phyloP scores from a whole-genome alignment of 371 early-diverging fungal genomes.

The Paraphysoderma sedebokerense region DNA sequence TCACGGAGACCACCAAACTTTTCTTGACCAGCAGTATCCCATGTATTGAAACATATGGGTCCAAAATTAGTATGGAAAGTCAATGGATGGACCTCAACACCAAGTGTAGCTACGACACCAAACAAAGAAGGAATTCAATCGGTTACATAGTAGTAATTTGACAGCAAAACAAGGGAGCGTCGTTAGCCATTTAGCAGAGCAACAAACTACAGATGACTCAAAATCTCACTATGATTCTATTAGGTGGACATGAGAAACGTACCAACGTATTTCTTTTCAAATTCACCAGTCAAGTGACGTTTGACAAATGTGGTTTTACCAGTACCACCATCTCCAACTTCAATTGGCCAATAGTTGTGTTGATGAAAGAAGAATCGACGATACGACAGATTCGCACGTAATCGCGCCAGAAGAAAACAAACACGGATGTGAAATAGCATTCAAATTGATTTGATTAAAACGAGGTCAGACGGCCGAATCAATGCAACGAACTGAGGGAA shows the following conservation, averaged over 20 bases:
- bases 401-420: constrained; percentile 1
- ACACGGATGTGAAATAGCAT: not conserved
- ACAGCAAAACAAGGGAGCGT: not conserved
- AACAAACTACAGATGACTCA: not conserved
- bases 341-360: constrained; percentile 9
- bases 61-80: constrained; percentile 97
- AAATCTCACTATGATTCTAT: too few relatives aligned
- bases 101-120: constrained; percentile 82
- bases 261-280: constrained; percentile 99
- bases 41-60: constrained; percentile 91
- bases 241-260: too few relatives aligned
- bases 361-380: not conserved
- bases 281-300: constrained; percentile 99
- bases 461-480: not conserved
- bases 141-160: not conserved
- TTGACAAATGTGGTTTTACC: constrained; percentile 99
- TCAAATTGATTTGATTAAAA: not conserved
- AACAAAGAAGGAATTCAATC: not conserved
- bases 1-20: constrained; percentile 99
- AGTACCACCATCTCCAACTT: constrained; percentile 99
- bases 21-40: constrained; percentile 99
- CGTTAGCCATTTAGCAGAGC: too few relatives aligned
- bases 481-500: not conserved
- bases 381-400: not conserved
- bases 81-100: constrained; percentile 98